Conservation (phyloP, 208 protist species). For the Crithidia fasciculata region DNA sequence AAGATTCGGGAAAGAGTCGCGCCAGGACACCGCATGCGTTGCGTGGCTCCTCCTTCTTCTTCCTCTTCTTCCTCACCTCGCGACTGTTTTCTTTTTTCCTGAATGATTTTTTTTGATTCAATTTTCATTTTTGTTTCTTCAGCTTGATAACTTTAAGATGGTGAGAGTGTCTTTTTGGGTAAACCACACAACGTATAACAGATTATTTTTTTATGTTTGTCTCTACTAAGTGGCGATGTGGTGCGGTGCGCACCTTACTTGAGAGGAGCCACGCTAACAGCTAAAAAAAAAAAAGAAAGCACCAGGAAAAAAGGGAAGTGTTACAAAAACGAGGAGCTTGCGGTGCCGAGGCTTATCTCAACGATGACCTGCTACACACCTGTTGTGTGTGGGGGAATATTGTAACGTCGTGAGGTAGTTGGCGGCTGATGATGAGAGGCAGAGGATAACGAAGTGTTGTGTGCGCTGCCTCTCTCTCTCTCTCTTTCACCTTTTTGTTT, state of each 20-base stretch:
- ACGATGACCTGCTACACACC: too few species aligned
- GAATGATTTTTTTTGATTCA: neutral
- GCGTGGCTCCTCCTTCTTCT: neutral
- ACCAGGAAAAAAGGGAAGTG: too few species aligned
- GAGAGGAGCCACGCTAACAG: too few species aligned
- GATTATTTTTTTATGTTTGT: neutral
- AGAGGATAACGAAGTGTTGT: neutral
- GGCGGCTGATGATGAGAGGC: neutral
- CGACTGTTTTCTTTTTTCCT: neutral
- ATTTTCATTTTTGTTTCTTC: neutral
- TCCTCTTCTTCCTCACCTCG: neutral
- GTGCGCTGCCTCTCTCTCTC: neutral
- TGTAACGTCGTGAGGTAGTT: too few species aligned
- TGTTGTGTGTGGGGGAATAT: too few species aligned
- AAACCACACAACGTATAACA: constrained; percentile 6
- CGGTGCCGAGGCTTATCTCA: too few species aligned
- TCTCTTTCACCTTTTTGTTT: constrained; percentile 29
- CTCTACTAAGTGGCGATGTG: neutral
- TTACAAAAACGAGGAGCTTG: too few species aligned
- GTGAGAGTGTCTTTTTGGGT: neutral
- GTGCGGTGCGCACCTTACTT: too few species aligned
- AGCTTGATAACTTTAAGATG: neutral
- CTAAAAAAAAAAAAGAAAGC: too few species aligned
- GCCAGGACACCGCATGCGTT: too few species aligned
- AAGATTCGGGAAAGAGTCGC: too few species aligned